Evolutionary conservation across 2,329 filamentous ascomycete genomes (phyloP), one percentile per base, ranked within the genome.

Genomic region (Stenocarpella maydis): DNA sequence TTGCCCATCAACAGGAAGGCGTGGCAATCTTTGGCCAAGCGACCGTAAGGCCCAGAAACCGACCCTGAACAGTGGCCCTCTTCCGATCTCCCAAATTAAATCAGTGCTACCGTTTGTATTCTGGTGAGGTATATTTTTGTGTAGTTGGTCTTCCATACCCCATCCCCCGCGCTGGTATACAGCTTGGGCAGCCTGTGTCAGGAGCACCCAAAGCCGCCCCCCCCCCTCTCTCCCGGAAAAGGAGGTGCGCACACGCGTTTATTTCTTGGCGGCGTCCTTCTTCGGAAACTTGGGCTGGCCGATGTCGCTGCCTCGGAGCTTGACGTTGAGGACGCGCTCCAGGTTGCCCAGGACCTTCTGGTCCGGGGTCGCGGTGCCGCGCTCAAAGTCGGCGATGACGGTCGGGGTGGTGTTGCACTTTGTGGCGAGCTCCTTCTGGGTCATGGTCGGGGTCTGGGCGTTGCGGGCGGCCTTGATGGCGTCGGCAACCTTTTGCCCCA

Each of bases 391-490:
- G 77, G 91, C 92, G 73, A 98, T 87, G 74, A 96, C 85, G 73
- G 89, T 87, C 65, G 91, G 89, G 50, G 93, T 95, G 71, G 92
- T 94, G 86, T 97, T 97, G 86, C 92, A 95, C 84, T 94, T 94
- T 74, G 91, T 94, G 71, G 95, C 95, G 49, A 91, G 85, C 74
- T 91, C 88, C 82, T 97, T 97, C 83, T 98, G 96, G 69, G 95
- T 97, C 93, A 98, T 95, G 85, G 97, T 96, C 82, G 95, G 94
- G 82, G 92, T 92, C 80, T 93, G 91, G 79, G 91, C 89, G 79
- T 90, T 90, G 73, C 96, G 92, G 68, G 92, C 89, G 77, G 91
- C 88, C 77, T 90, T 87, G 83, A 98, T 98, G 74, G 91, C 92
- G 74, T 93, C 89, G 77, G 92, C 94, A 73, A 98, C 93, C 68